Evolutionary conservation across 768 basidiomycete genomes (phyloP), one percentile per base, ranked within the genome.

Genomic region (Pleurotus citrinopileatus): DNA sequence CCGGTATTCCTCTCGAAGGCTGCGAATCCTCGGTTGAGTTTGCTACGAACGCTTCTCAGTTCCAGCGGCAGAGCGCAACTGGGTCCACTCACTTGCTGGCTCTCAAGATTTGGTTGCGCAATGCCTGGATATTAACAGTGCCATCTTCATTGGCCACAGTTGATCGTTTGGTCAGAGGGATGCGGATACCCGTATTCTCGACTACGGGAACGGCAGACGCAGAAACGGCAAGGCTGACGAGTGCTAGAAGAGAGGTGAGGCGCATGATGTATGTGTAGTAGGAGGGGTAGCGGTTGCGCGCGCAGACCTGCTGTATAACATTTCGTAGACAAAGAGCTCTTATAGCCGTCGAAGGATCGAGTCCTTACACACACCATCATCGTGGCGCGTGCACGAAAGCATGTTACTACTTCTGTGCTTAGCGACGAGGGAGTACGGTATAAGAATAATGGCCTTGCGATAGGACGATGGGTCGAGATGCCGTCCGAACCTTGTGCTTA

Each of bases 1-100:
- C 80, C 79, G 4, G 73, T 78, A 59, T 81, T 80, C n/a, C 48
- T 64, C 55, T 74, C 60, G 53, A 69, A 80, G 6, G 78, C 73
- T 32, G 60, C 63, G 54, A 80, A 73, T 13, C 76, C 73, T n/a
- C 60, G 62, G 17, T 61, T 58, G 44, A 77, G 61, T 70, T 81
- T 81, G 36, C 80, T 80, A 56, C 13, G 20, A 28, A 48, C n/a
- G 23, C 37, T 17, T 5, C 4, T 36, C 1, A 9, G 20, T 10
- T 5, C 23, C 10, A 8, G 7, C n/a, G 17, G 13, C 22, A 45
- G 42, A 29, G 20, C 22, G 9, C 25, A 42, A 12, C 22, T 29
- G 19, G 7, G 15, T 4, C 20, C 23, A 55, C 58, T 45, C 54
- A 67, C 68, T 55, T 62, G 8, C 58, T 55, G 2, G 58, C 55